Evolutionary conservation across 148 eudicot species (phyloP).

Genomic region (Heliosperma pusillum): DNA sequence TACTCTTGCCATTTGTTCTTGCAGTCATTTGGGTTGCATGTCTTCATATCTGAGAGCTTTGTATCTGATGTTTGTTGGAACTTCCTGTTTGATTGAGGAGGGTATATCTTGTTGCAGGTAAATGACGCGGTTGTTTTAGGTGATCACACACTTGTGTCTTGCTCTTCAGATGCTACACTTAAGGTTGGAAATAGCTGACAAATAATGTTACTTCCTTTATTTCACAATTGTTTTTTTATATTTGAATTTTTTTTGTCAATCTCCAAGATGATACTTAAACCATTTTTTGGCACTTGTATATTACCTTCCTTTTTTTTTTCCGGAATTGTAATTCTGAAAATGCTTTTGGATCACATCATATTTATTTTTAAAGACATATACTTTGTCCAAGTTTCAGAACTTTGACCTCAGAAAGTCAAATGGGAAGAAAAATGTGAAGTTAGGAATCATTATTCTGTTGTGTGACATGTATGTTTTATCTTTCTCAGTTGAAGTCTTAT

Average conservation of each 20-base stretch:
- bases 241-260: too few species aligned
- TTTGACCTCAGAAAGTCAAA: too few species aligned
- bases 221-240: too few species aligned
- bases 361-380: too few species aligned
- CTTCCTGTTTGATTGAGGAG: neutral
- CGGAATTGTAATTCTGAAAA: too few species aligned
- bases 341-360: too few species aligned
- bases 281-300: neutral
- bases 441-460: neutral
- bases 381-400: too few species aligned
- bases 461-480: neutral
- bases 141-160: conserved; percentile 77
- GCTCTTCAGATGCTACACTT: conserved; percentile 90
- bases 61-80: neutral
- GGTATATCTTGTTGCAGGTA: conserved; percentile 54
- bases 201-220: neutral
- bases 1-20: neutral
- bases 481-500: conserved; percentile 8
- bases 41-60: neutral
- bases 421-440: too few species aligned
- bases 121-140: conserved; percentile 90
- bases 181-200: conserved; percentile 48
- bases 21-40: too few species aligned
- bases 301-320: too few species aligned
- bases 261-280: too few species aligned